Conservation (phyloP, 2,329 filamentous ascomycete genomes). For the Colletotrichum destructivum region DNA sequence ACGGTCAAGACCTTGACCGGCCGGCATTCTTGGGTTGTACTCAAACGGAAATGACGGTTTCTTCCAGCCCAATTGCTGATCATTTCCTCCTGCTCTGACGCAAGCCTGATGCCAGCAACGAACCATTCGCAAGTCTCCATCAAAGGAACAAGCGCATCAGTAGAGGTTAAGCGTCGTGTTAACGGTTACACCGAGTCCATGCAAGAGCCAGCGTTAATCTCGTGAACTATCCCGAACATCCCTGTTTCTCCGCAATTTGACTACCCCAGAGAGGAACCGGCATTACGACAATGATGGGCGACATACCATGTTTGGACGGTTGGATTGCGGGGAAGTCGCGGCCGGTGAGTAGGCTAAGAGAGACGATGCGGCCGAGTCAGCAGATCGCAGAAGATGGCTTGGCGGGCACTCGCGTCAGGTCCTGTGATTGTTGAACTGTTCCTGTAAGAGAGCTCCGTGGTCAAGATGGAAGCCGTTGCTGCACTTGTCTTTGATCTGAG, state of each 20-base stretch:
- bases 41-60: neutral
- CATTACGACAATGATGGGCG: conserved; percentile 17
- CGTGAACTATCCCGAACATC: conserved; percentile 28
- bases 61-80: conserved; percentile 14
- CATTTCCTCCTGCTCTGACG: conserved; percentile 13
- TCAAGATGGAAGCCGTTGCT: neutral
- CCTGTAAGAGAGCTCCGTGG: too few species aligned
- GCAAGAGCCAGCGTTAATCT: conserved; percentile 11
- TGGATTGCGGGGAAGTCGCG: conserved; percentile 39
- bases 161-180: conserved; percentile 20
- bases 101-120: conserved; percentile 13
- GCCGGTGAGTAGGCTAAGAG: conserved; percentile 14
- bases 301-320: conserved; percentile 15
- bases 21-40: conserved; percentile 31
- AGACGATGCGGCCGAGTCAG: conserved; percentile 3
- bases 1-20: conserved; percentile 3
- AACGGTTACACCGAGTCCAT: conserved; percentile 27
- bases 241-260: conserved; percentile 34
- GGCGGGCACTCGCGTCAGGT: neutral
- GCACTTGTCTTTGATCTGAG: neutral
- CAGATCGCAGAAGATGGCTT: neutral
- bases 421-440: neutral
- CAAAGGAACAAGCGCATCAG: conserved; percentile 20
- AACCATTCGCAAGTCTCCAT: neutral
- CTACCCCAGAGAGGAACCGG: conserved; percentile 23